Evolutionary conservation across 108 stramenopile species (phyloP).

Genomic region (Asterionellopsis glacialis): DNA sequence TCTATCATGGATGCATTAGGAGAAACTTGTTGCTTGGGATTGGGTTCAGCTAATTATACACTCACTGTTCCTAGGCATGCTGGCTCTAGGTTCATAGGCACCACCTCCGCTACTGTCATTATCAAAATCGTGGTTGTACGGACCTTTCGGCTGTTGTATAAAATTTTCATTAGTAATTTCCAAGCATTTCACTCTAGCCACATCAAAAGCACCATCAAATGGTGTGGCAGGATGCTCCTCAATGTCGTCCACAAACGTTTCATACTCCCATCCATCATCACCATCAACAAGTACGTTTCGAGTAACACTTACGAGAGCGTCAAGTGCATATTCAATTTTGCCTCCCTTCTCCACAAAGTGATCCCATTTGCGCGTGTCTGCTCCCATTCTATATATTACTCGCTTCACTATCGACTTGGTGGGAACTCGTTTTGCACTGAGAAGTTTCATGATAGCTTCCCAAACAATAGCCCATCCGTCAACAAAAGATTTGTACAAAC

Average conservation of each 20-base stretch:
- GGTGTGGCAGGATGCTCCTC: background rate
- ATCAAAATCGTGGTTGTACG: background rate
- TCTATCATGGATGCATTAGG: no score
- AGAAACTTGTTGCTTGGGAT: no score
- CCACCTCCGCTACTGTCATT: background rate
- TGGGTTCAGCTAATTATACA: no score
- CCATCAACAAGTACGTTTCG: background rate
- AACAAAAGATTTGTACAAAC: conserved; percentile 3
- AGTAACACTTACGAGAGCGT: background rate
- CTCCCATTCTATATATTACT: background rate
- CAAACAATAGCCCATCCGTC: conserved; percentile 1
- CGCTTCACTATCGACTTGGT: background rate
- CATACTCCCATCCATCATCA: conserved; percentile 5
- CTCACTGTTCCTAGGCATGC: no score
- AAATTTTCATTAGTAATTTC: background rate
- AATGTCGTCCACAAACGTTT: background rate
- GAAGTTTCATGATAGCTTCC: conserved; percentile 1
- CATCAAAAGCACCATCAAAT: background rate
- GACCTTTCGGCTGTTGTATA: background rate
- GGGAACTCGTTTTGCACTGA: background rate
- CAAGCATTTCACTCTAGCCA: background rate
- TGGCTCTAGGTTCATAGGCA: no score
- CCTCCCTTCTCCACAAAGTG: conserved; percentile 2
- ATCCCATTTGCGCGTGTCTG: background rate
- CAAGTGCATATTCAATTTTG: conserved; percentile 3